Evolutionary conservation across 768 basidiomycete species (phyloP), one percentile per base, ranked within the genome.

Genomic region (Tephrocybe sp.): DNA sequence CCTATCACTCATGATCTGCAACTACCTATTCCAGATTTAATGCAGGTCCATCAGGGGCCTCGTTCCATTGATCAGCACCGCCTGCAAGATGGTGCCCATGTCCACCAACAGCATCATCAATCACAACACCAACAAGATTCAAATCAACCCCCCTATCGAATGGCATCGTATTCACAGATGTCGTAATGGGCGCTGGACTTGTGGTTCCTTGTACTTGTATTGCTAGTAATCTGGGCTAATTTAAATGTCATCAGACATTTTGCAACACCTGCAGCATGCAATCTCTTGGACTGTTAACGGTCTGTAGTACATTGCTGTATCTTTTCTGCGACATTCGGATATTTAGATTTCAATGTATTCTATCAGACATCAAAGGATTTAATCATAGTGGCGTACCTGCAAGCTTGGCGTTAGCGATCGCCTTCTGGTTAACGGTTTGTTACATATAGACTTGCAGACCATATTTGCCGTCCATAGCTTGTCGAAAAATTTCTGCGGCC

Each of bases 1-100:
- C 68, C 78, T 33, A 67, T 77, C 44, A 71, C 70, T 26, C 73
- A 78, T 52, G 75, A 75, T 55, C 75, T 76, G 51, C 79, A 77
- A 62, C 74, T 78, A 50, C 72, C 76, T 11, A 73, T 74, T 54
- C 73, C 76, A 22, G 57, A 69, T 11, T 75, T 75, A 31, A 68
- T 72, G 31, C 75, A 75, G 34, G 66, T 68, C 26, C 71, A 67
- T 23, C 66, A 67, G 35, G 67, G 64, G 36, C 60, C 73, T 23
- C 77, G 79, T 36, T 66, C 72, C 41, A 64, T 74, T 35, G 77
- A 78, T 48, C 73, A 77, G 55, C 68, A 72, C 40, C 71, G 68
- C 45, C 57, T 66, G 49, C 67, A 70, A 49, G 70, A 72, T 35
- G 64, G 54, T 23, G 16, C 11, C 5, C 60, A 62, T 41, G 62